Percentiles rank a stretch among this genome's conserved stretches.
These are phyloP conservation scores for Salisapilia sapeloensis DNA, from an alignment of 352 stramenopile species.

Conservation along the genomic window DNA sequence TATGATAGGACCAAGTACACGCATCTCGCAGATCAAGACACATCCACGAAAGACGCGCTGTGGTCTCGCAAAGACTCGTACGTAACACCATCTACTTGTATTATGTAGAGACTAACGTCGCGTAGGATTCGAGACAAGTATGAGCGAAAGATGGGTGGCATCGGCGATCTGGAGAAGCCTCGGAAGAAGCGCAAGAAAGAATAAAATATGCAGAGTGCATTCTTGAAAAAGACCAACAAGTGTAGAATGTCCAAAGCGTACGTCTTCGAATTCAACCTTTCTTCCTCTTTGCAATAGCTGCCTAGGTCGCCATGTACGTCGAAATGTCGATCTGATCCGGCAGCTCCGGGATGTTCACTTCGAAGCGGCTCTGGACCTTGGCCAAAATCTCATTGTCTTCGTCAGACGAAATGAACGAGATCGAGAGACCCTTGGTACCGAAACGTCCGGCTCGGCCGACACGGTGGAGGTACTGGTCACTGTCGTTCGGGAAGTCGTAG, in stretches of 20 bases:
- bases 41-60: conserved; percentile 62
- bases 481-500: conserved; percentile 98
- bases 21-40: conserved; percentile 96
- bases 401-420: conserved; percentile 98
- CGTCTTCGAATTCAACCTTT: no score
- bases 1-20: conserved; percentile 90
- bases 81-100: conserved; percentile 1
- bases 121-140: conserved; percentile 67
- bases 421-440: conserved; percentile 99
- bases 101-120: not conserved
- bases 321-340: conserved; percentile 99
- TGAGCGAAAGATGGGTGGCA: conserved; percentile 48
- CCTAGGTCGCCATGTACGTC: conserved; percentile 93
- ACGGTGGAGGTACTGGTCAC: conserved; percentile 98
- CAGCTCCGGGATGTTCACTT: conserved; percentile 98
- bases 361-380: conserved; percentile 98
- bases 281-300: conserved; percentile 2
- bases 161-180: conserved; percentile 40
- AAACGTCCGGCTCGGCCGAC: conserved; percentile 98
- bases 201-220: not conserved
- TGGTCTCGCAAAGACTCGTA: conserved; percentile 56
- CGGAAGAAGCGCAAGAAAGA: conserved; percentile 48
- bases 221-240: conserved; percentile 3
- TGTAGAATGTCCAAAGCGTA: conserved; percentile 6
- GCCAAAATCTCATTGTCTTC: conserved; percentile 96